phyloP scores from a whole-genome alignment of 2,329 filamentous ascomycete genomes.

The Elsinoe perseae region DNA sequence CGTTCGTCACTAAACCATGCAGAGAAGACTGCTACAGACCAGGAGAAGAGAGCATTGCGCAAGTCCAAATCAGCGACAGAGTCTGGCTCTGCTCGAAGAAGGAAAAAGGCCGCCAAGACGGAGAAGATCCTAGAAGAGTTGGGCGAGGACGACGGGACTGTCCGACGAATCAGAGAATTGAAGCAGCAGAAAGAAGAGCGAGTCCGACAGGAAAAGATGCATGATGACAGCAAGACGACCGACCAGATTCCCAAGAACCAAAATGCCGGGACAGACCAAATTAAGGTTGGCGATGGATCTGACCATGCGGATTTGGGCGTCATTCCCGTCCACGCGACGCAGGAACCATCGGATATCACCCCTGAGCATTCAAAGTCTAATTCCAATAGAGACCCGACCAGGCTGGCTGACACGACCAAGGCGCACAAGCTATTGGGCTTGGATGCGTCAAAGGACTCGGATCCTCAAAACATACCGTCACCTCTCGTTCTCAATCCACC shows the following conservation, averaged over 20 bases:
- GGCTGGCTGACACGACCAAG: slow-evolving; percentile 26
- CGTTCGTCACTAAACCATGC: slow-evolving; percentile 29
- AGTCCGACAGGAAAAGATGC: slow-evolving; percentile 37
- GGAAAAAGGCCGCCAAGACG: slow-evolving; percentile 24
- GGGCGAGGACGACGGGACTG: slow-evolving; percentile 43
- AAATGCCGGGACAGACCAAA: not conserved
- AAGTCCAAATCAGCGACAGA: slow-evolving; percentile 17
- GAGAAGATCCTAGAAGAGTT: slow-evolving; percentile 25
- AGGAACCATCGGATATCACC: slow-evolving; percentile 5
- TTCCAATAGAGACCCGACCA: slow-evolving; percentile 16
- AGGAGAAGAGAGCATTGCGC: slow-evolving; percentile 25
- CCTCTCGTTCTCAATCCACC: slow-evolving; percentile 16
- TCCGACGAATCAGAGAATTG: slow-evolving; percentile 51
- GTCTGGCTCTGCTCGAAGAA: slow-evolving; percentile 18
- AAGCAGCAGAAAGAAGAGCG: slow-evolving; percentile 50
- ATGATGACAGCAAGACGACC: not conserved
- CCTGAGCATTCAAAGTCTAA: not conserved
- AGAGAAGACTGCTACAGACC: slow-evolving; percentile 27
- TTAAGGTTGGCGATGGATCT: slow-evolving; percentile 8
- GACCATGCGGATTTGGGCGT: not conserved
- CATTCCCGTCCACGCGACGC: slow-evolving; percentile 15
- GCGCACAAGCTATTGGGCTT: slow-evolving; percentile 38
- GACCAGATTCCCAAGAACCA: not conserved
- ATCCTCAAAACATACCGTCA: slow-evolving; percentile 13
- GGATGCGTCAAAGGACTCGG: not conserved